These are phyloP conservation scores for Arabidopsis arenosa DNA, from an alignment of 345 rosid species.

Conservation along the genomic window DNA sequence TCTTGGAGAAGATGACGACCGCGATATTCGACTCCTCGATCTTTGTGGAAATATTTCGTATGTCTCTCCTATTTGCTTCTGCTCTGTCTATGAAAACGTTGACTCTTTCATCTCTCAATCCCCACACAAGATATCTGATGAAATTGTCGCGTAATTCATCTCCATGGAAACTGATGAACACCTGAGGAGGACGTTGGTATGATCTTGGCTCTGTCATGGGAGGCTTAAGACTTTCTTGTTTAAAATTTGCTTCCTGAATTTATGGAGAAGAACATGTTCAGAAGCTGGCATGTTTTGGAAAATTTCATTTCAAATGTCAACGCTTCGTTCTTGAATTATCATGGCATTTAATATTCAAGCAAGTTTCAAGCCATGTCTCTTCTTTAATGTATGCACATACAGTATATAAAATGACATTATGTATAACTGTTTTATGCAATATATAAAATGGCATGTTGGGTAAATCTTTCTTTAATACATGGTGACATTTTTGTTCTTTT, in stretches of 20 bases:
- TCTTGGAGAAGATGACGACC: constrained; percentile 12
- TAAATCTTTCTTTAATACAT: too few relatives aligned
- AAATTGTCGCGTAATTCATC: constrained; percentile 15
- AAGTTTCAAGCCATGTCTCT: too few relatives aligned
- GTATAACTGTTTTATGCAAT: too few relatives aligned
- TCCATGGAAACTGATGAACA: constrained; percentile 39
- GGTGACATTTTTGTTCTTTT: too few relatives aligned
- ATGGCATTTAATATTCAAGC: too few relatives aligned
- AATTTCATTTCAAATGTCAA: too few relatives aligned
- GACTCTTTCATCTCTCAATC: constrained; percentile 6
- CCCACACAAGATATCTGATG: constrained; percentile 22
- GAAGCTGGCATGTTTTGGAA: not conserved
- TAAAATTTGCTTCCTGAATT: not conserved
- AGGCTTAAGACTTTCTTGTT: not conserved
- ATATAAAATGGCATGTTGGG: too few relatives aligned
- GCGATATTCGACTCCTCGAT: constrained; percentile 30
- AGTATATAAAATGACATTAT: too few relatives aligned
- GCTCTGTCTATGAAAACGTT: constrained; percentile 18
- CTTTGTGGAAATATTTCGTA: constrained; percentile 13
- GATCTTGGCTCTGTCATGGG: constrained; percentile 13
- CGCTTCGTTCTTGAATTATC: too few relatives aligned
- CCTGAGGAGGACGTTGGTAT: constrained; percentile 19
- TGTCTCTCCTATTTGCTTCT: constrained; percentile 13
- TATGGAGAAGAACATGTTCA: not conserved
- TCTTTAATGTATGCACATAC: too few relatives aligned